A percentile compares a stretch with the other conserved stretches of the same genome.
phyloP scores from a whole-genome alignment of 345 rosid genomes.

The Rhizophora mangle region DNA sequence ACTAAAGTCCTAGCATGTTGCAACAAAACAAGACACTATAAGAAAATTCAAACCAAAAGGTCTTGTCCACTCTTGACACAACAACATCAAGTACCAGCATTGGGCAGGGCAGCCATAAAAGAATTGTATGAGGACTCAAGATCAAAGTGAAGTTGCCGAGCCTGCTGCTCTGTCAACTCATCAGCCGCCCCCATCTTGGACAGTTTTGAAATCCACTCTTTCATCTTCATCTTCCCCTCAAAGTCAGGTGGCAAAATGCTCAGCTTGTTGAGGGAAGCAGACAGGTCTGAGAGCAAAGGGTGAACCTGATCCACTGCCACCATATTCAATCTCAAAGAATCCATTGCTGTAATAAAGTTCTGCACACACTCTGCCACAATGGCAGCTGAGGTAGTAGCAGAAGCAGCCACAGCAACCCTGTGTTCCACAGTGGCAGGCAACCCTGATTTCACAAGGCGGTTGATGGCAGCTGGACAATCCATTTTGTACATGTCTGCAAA shows the following conservation, averaged over 20 bases:
- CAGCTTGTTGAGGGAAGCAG: constrained; percentile 74
- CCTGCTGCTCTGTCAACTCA: constrained; percentile 92
- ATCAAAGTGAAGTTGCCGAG: constrained; percentile 89
- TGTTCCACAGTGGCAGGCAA: constrained; percentile 98
- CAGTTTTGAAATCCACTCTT: constrained; percentile 81
- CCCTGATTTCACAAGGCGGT: constrained; percentile 81
- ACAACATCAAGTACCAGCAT: constrained; percentile 49
- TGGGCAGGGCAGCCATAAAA: constrained; percentile 96
- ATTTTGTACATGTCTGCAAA: constrained; percentile 91
- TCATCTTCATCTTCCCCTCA: constrained; percentile 95
- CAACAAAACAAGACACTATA: constrained; percentile 5
- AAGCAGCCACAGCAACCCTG: constrained; percentile 57
- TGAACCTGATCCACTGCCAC: constrained; percentile 94
- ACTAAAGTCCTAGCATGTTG: constrained; percentile 1
- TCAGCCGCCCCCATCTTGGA: constrained; percentile 97
- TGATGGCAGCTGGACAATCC: constrained; percentile 93
- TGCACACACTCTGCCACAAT: constrained; percentile 94
- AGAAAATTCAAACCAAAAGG: background rate
- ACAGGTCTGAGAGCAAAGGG: constrained; percentile 81
- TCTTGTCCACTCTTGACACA: background rate
- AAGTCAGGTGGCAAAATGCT: constrained; percentile 83
- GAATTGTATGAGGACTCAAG: constrained; percentile 95
- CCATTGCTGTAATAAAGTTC: constrained; percentile 95
- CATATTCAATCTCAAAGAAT: constrained; percentile 88
- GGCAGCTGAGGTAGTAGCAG: constrained; percentile 75